phyloP scores from a whole-genome alignment of 371 early-diverging fungal species.

The Apophysomyces trapeziformis region DNA sequence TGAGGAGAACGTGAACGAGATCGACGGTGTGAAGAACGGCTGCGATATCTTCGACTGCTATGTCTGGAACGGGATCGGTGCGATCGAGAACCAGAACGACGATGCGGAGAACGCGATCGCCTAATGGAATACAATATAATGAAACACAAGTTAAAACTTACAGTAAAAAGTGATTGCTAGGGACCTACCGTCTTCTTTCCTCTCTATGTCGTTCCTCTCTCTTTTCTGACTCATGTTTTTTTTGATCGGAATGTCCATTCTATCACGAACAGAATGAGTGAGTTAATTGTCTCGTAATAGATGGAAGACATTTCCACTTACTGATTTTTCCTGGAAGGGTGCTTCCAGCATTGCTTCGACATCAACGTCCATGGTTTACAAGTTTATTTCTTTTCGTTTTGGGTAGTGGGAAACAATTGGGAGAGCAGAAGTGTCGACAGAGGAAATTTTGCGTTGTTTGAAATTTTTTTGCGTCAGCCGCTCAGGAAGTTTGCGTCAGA shows the following conservation, averaged over 20 bases:
- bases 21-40: constrained; percentile 36
- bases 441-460: background rate
- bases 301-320: constrained; percentile 12
- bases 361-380: constrained; percentile 54
- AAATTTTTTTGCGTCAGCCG: too few species aligned
- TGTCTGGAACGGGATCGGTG: constrained; percentile 56
- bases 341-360: constrained; percentile 90
- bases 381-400: background rate
- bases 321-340: constrained; percentile 74
- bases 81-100: constrained; percentile 48
- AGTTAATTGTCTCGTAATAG: too few species aligned
- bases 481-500: too few species aligned
- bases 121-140: background rate
- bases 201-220: constrained; percentile 26
- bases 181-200: constrained; percentile 23
- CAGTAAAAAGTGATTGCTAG: background rate
- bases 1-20: constrained; percentile 46
- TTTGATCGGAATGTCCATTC: constrained; percentile 17
- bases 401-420: background rate
- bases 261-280: constrained; percentile 7
- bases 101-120: constrained; percentile 44
- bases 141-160: background rate
- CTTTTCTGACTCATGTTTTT: constrained; percentile 1
- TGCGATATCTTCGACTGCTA: constrained; percentile 46
- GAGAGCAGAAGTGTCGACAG: background rate